Evolutionary conservation across 2,329 filamentous ascomycete genomes (phyloP).

Genomic region (Monosporascus sp.): DNA sequence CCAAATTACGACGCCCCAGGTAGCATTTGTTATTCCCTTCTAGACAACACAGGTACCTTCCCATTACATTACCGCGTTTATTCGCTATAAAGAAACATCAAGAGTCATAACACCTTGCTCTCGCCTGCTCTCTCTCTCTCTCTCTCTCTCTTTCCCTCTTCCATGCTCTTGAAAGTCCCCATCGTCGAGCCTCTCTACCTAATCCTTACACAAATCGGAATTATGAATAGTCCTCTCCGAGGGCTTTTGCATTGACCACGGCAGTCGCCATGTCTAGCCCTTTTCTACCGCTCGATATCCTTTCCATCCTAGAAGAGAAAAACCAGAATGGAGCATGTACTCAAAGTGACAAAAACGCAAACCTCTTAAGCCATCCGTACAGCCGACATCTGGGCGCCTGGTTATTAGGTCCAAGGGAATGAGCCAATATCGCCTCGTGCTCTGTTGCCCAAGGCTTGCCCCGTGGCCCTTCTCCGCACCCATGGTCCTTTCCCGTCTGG

Average conservation of each 20-base stretch:
- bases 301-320: not conserved
- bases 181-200: not conserved
- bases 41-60: not conserved
- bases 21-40: not conserved
- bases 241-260: not conserved
- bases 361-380: not conserved
- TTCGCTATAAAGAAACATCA: not conserved
- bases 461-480: not conserved
- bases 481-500: not conserved
- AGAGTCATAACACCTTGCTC: not conserved
- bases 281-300: not conserved
- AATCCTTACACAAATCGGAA: not conserved
- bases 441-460: not conserved
- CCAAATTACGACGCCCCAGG: not conserved
- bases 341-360: not conserved
- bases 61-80: not conserved
- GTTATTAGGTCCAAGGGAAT: too few species aligned
- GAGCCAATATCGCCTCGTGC: not conserved
- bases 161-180: too few species aligned
- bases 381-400: too few species aligned
- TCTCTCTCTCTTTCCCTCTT: not conserved
- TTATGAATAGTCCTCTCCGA: not conserved
- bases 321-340: not conserved
- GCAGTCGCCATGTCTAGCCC: not conserved
- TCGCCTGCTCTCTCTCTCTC: not conserved